These are phyloP conservation scores for Liriodendron chinense DNA, from an alignment of 164 flowering plant genomes.

Conservation along the genomic window DNA sequence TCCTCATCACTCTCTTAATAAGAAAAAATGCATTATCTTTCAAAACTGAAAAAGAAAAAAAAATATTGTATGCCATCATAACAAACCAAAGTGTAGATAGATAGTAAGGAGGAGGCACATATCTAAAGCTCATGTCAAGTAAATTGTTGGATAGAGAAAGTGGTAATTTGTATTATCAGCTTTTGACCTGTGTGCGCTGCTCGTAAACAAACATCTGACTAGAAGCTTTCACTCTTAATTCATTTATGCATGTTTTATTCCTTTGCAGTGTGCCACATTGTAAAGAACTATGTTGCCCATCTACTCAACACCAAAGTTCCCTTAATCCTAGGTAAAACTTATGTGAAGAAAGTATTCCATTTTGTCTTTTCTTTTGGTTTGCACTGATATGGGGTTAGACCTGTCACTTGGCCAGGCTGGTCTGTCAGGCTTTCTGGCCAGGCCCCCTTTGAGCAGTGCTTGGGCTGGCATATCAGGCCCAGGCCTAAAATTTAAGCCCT, in stretches of 20 bases:
- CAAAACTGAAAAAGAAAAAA: no score
- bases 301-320: slow-evolving; percentile 76
- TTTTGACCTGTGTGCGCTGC: slow-evolving; percentile 1
- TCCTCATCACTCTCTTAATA: no score
- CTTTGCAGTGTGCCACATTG: slow-evolving; percentile 77
- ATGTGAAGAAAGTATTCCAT: neutral
- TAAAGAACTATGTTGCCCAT: slow-evolving; percentile 84
- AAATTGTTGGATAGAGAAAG: neutral
- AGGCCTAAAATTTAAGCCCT: no score
- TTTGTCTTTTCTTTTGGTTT: neutral
- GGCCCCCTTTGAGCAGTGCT: neutral
- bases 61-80: no score
- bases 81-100: no score
- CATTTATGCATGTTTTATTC: slow-evolving; percentile 7
- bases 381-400: neutral
- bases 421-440: neutral
- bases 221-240: neutral
- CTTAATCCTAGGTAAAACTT: slow-evolving; percentile 64
- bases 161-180: neutral
- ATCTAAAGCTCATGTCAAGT: neutral
- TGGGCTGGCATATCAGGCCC: neutral
- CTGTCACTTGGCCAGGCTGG: neutral
- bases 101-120: no score
- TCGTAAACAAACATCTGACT: neutral
- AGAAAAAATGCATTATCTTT: no score